Evolutionary conservation across 495 filamentous ascomycete species (phyloP), one percentile per base, ranked within the genome.

Genomic region (Xylaria castorea): DNA sequence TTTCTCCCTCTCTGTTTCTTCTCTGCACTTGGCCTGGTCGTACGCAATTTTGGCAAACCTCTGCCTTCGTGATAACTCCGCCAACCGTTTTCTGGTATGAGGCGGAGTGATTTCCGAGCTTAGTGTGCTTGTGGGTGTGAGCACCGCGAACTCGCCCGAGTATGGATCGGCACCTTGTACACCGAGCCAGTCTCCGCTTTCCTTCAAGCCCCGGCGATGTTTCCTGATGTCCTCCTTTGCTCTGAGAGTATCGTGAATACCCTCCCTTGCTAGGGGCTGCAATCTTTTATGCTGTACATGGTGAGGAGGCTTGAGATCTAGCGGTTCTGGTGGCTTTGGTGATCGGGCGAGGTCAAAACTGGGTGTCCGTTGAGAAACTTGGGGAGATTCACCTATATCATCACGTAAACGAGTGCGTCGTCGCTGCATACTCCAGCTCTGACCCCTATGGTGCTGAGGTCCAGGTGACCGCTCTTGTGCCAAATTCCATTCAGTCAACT

Each of bases 141-240:
- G 75, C 8, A 83, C 75, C 44, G 87, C 81, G 68, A 80, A 82
- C 72, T 80, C 77, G 1, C 87, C 86, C n/a, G 86, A 88, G 57
- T 82, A 77, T 14, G 87, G 86, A 71, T 89, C 87, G n/a, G 83
- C 82, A 25, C 87, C 86, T 71, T 86, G 86, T 16, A 87, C 84
- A 14, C 87, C 86, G 14, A 88, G 80, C 76, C 83, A 89, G 71
- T 89, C 87, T 20, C 85, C 83, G 65, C 84, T 85, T 66, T 84
- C 80, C 51, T 80, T 82, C 38, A 85, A 70, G 20, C 60, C 80
- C 46, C 75, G 81, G 7, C 84, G 83, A 53, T 76, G 78, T n/a
- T 72, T 77, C 22, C 83, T 81, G 20, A 70, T 73, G 53, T 79
- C 78, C 61, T 85, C 82, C 71, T 83, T 84, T 11, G 78, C 77